Conservation (phyloP, 2,329 filamentous ascomycete genomes). For the Fusarium sp. region DNA sequence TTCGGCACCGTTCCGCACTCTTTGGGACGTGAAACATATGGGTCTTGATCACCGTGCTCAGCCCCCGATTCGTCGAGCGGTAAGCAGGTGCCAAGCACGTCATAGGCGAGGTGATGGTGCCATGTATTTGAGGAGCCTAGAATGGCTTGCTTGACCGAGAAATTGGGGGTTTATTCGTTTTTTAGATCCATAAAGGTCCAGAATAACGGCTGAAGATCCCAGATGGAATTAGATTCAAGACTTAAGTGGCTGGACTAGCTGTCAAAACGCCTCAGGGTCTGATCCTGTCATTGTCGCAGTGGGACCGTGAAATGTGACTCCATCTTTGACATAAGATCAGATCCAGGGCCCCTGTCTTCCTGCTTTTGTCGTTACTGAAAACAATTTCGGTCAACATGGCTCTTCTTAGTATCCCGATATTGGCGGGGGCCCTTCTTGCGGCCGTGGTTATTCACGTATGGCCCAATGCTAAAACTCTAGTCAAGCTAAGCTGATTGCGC, state of each 20-base stretch:
- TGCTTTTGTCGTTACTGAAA: not conserved
- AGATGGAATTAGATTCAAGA: not conserved
- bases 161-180: not conserved
- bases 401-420: not conserved
- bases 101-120: slow-evolving; percentile 8
- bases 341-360: not conserved
- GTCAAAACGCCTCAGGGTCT: not conserved
- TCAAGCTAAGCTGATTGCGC: not conserved
- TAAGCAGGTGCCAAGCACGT: slow-evolving; percentile 9
- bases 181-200: not conserved
- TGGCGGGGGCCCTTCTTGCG: not conserved
- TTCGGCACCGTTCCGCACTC: not conserved
- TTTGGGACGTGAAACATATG: not conserved
- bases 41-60: not conserved
- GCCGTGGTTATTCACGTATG: not conserved
- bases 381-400: not conserved
- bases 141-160: not conserved
- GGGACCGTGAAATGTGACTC: not conserved
- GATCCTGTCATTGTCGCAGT: not conserved
- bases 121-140: not conserved
- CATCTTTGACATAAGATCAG: not conserved
- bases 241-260: not conserved
- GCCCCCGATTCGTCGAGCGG: not conserved
- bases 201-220: not conserved
- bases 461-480: not conserved